Conservation (phyloP, 164 flowering plant species). For the Vitis vinifera region DNA sequence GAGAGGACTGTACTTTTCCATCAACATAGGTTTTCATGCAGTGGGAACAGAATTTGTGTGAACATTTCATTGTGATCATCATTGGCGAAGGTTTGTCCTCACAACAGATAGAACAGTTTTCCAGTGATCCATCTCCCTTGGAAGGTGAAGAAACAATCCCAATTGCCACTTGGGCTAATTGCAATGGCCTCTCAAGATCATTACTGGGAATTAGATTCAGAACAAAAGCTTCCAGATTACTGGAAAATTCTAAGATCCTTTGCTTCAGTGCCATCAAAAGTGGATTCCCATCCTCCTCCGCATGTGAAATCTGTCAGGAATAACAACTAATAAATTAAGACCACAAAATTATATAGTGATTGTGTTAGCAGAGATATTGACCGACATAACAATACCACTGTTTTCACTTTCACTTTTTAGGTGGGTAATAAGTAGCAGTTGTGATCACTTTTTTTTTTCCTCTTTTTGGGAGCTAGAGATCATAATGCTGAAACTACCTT, state of each 20-base stretch:
- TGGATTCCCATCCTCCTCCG: slow-evolving; percentile 52
- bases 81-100: slow-evolving; percentile 60
- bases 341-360: no score
- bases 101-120: slow-evolving; percentile 77
- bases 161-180: slow-evolving; percentile 75
- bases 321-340: not conserved
- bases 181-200: slow-evolving; percentile 49
- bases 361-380: no score
- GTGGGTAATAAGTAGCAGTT: no score
- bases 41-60: slow-evolving; percentile 81
- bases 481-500: no score
- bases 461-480: no score
- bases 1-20: slow-evolving; percentile 54
- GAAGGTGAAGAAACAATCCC: slow-evolving; percentile 54
- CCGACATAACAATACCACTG: no score
- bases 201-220: slow-evolving; percentile 43
- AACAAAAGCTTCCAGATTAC: slow-evolving; percentile 52
- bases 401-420: no score
- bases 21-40: slow-evolving; percentile 80
- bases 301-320: slow-evolving; percentile 47
- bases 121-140: slow-evolving; percentile 29
- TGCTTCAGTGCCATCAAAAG: slow-evolving; percentile 67
- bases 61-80: slow-evolving; percentile 72
- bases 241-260: slow-evolving; percentile 60
- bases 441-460: no score